Evolutionary conservation across 2,329 filamentous ascomycete species (phyloP), one percentile per base, ranked within the genome.

Genomic region (Madurella fahalii): DNA sequence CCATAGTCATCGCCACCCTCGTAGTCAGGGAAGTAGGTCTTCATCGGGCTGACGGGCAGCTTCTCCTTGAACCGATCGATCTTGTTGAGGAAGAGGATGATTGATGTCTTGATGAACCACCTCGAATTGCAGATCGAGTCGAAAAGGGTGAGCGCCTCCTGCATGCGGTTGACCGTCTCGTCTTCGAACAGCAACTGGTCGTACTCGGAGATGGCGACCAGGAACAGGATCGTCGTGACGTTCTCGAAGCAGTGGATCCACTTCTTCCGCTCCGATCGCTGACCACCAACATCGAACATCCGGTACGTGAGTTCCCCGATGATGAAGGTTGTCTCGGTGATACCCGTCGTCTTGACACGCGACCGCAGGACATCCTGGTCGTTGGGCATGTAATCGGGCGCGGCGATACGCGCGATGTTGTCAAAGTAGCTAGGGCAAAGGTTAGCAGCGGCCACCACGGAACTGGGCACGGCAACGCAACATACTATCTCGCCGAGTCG

Each of bases 191-290:
- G 82, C 58, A 96, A 80, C 77, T 96, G 92, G 71, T 96, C 92
- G 78, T 96, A 96, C 74, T 96, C 92, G 63, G 91, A 96, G 65
- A 96, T 96, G 73, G 93, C 93, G 63, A 96, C 93, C 53, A 96
- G 77, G 85, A 96, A 96, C 40, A 96, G 87, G 65, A 96, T 95
- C 9, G 92, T 95, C 9, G 91, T 96, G 67, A 96, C 92, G 67
- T 96, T 96, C 78, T 96, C 92, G 74, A 96, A 96, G 77, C 92
- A 96, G 78, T 96, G 92, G 65, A 96, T 96, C 92, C 92, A 96
- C 84, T 96, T 96, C 87, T 96, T 96, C 71, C 92, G 86, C 76
- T 96, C 92, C 7, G 90, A 96, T 71, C 92, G 84, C 75, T 96
- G 92, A 62, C 92, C 93, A 81, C 92, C 92, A 44, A 96, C 92